Conservation (phyloP, 2,329 filamentous ascomycete genomes). For the Scytalidium sp. region DNA sequence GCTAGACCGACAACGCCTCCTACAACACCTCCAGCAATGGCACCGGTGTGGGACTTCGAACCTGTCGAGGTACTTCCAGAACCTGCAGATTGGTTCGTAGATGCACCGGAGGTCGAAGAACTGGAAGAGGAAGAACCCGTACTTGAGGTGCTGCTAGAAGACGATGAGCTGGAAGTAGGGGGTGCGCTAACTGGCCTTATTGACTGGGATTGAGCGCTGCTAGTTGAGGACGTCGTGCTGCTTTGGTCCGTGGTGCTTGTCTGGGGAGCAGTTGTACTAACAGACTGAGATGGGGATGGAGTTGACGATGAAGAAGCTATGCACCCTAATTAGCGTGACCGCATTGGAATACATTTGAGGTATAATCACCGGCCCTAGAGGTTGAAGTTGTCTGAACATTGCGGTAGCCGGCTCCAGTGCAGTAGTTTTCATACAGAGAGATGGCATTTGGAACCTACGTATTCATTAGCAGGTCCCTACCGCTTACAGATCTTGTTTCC, state of each 20-base stretch:
- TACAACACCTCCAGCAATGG: slow-evolving; percentile 26
- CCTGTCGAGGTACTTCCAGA: background rate
- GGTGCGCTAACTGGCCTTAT: no score
- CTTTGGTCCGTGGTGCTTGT: no score
- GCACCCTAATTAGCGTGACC: background rate
- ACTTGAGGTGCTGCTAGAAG: background rate
- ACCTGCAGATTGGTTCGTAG: background rate
- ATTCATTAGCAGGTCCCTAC: background rate
- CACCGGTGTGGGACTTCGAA: background rate
- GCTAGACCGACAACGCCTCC: background rate
- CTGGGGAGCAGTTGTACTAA: no score
- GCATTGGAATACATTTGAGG: background rate
- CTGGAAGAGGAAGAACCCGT: no score
- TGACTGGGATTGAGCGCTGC: no score
- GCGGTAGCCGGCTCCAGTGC: background rate
- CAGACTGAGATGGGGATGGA: no score
- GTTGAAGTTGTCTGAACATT: background rate
- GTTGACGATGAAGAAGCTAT: no score
- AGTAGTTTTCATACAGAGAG: background rate
- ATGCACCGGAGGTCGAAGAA: background rate
- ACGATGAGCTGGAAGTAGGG: no score
- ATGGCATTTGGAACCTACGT: background rate
- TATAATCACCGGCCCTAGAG: background rate
- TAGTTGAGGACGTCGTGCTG: no score
- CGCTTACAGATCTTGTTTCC: background rate